Evolutionary conservation across 257 asterid species (phyloP).

Genomic region (Forsythia suspensa): DNA sequence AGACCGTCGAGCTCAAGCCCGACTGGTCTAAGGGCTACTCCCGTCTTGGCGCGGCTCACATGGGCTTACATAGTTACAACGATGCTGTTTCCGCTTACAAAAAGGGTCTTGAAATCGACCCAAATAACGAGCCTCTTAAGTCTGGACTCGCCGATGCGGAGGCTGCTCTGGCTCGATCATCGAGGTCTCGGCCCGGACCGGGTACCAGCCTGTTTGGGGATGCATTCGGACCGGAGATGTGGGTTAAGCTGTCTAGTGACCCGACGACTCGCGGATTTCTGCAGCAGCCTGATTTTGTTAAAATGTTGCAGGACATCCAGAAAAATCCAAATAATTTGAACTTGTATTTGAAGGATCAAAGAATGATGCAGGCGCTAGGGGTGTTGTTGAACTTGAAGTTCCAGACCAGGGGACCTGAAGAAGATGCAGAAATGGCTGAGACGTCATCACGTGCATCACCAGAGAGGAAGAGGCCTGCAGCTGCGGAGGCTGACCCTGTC

Average conservation of each 20-base stretch:
- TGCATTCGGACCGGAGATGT: slow-evolving; percentile 93
- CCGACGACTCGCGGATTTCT: slow-evolving; percentile 62
- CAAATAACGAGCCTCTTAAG: slow-evolving; percentile 77
- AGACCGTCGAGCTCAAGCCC: slow-evolving; percentile 47
- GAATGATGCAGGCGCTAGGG: slow-evolving; percentile 83
- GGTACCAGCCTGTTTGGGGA: slow-evolving; percentile 67
- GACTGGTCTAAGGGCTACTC: slow-evolving; percentile 54
- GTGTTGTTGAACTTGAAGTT: slow-evolving; percentile 63
- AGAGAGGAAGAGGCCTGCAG: slow-evolving; percentile 54
- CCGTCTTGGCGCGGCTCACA: slow-evolving; percentile 51
- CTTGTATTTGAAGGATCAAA: slow-evolving; percentile 69
- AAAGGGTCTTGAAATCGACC: slow-evolving; percentile 79
- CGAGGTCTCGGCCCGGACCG: slow-evolving; percentile 30
- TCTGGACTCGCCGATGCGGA: slow-evolving; percentile 85
- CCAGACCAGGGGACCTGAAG: slow-evolving; percentile 49
- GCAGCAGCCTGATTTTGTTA: slow-evolving; percentile 81
- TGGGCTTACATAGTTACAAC: slow-evolving; percentile 33
- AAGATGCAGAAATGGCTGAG: slow-evolving; percentile 39
- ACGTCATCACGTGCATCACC: slow-evolving; percentile 26
- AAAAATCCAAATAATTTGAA: slow-evolving; percentile 66
- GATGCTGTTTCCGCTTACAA: slow-evolving; percentile 44
- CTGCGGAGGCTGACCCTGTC: slow-evolving; percentile 39
- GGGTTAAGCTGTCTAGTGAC: slow-evolving; percentile 73
- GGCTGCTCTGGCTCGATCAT: slow-evolving; percentile 45
- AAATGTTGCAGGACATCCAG: slow-evolving; percentile 86